Evolutionary conservation across 177 flowering plant genomes (phyloP).

Genomic region (Vitis hybrid): DNA sequence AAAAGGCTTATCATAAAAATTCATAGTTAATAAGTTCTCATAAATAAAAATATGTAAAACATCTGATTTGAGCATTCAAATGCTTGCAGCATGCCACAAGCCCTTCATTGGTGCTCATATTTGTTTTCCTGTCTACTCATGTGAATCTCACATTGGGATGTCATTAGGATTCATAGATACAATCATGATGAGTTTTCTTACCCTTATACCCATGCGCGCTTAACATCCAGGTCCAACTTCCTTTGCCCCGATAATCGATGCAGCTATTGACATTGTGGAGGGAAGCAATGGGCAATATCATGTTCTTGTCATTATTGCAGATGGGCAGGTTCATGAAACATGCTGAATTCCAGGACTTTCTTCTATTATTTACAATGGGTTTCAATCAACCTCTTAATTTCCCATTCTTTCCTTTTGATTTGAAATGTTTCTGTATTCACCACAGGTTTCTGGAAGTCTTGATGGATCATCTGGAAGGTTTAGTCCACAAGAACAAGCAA

Average conservation of each 20-base stretch:
- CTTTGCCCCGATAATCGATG: conserved; percentile 78
- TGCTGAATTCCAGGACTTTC: neutral
- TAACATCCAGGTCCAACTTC: conserved; percentile 76
- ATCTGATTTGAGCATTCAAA: too few relatives aligned
- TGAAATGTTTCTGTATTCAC: neutral
- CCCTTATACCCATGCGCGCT: neutral
- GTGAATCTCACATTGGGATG: neutral
- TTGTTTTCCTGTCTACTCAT: too few relatives aligned
- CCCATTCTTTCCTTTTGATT: neutral
- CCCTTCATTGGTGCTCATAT: too few relatives aligned
- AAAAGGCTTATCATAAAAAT: too few relatives aligned
- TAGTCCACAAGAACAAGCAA: conserved; percentile 80
- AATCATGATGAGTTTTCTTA: neutral
- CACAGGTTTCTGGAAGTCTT: conserved; percentile 64
- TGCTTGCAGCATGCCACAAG: too few relatives aligned
- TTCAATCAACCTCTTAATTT: neutral
- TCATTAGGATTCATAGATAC: neutral
- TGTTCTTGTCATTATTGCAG: conserved; percentile 90
- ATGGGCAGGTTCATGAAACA: conserved; percentile 69
- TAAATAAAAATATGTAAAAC: too few relatives aligned
- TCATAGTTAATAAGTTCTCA: too few relatives aligned
- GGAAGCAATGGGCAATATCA: conserved; percentile 70
- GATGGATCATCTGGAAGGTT: conserved; percentile 53
- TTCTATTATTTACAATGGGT: neutral
- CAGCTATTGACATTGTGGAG: conserved; percentile 84